Conservation (phyloP, 108 stramenopile genomes). For the Hondaea fermentalgiana region DNA sequence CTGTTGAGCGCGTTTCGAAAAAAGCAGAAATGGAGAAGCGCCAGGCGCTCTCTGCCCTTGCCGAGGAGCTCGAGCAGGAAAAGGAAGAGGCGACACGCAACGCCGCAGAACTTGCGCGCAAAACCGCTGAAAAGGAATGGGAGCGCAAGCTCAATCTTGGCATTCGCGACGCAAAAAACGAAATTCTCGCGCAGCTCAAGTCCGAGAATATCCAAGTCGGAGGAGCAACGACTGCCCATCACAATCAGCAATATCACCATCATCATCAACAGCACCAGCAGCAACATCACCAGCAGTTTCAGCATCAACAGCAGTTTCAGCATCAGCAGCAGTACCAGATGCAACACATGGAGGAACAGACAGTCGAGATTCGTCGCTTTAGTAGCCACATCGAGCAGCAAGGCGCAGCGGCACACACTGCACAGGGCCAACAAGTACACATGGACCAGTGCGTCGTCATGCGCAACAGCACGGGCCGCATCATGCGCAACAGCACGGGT, state of each 20-base stretch:
- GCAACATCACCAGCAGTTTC: not conserved
- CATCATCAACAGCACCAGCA: not conserved
- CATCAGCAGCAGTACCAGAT: not conserved
- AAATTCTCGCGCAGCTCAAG: not conserved
- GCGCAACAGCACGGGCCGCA: not conserved
- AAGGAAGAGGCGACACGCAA: not conserved
- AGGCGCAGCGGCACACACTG: not conserved
- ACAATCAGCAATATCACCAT: not conserved
- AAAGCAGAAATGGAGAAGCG: not conserved
- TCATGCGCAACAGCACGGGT: not conserved
- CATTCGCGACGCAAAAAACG: not conserved
- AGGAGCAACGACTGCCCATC: not conserved
- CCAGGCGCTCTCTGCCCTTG: not conserved
- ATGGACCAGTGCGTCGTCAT: not conserved
- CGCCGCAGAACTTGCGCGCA: not conserved
- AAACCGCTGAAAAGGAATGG: not conserved
- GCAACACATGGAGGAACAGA: not conserved
- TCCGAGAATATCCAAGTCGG: not conserved
- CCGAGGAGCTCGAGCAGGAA: not conserved
- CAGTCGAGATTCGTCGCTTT: not conserved
- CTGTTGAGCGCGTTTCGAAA: not conserved
- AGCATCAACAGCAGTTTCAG: not conserved
- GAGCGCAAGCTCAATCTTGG: not conserved
- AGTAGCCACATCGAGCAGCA: not conserved
- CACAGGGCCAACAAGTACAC: not conserved